Evolutionary conservation across 192 early-diverging fungal species (phyloP).

Genomic region (Umbelopsis ramanniana): DNA sequence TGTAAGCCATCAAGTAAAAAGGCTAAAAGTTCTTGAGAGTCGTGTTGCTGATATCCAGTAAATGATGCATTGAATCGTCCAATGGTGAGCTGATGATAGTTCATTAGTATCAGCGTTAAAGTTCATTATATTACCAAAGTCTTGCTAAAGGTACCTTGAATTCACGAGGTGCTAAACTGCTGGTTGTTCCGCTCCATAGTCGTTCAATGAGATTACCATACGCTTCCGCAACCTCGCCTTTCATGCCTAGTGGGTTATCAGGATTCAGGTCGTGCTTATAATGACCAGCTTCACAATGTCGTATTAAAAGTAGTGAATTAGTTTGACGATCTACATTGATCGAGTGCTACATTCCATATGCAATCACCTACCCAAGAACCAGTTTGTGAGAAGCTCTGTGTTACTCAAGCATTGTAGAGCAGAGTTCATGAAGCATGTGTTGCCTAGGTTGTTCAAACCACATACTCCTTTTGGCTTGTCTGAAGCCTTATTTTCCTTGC

Average conservation of each 20-base stretch:
- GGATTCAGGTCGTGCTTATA: conserved; percentile 69
- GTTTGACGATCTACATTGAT: no score
- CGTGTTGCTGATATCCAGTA: conserved; percentile 80
- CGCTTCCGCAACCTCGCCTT: conserved; percentile 68
- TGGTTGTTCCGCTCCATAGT: conserved; percentile 60
- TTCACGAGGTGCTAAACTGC: conserved; percentile 69
- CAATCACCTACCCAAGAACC: conserved; percentile 53
- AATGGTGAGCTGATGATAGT: conserved; percentile 39
- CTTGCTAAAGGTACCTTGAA: conserved; percentile 64
- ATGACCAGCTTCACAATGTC: conserved; percentile 23
- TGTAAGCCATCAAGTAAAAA: conserved; percentile 86
- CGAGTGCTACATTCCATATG: neutral
- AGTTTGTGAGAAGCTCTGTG: conserved; percentile 66
- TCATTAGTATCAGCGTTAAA: neutral
- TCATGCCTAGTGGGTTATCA: conserved; percentile 77
- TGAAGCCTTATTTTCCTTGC: conserved; percentile 15
- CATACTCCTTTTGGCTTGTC: conserved; percentile 50
- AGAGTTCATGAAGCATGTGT: conserved; percentile 93
- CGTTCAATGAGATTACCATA: conserved; percentile 69
- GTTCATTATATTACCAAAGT: neutral
- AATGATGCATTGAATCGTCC: conserved; percentile 63
- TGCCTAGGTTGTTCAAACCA: conserved; percentile 85
- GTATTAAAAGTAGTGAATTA: no score
- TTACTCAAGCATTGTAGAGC: conserved; percentile 89
- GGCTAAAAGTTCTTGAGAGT: conserved; percentile 83